Conservation (phyloP, 768 basidiomycete genomes). For the Tylopilus sp. region DNA sequence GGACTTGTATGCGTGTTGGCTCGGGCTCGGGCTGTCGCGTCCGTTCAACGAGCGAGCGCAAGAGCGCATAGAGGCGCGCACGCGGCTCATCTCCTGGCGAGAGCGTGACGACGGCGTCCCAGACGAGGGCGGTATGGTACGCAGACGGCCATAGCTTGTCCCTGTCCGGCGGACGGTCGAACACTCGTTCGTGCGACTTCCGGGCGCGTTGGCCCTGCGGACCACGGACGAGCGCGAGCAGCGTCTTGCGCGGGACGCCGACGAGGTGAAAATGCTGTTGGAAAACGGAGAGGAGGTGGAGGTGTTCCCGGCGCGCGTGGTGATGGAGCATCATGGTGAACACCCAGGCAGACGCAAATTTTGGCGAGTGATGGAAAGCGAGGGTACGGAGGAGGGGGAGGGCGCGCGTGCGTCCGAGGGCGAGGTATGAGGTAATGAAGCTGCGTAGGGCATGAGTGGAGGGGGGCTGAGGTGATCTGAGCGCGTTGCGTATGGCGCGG, state of each 20-base stretch:
- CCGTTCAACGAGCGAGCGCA: constrained; percentile 30
- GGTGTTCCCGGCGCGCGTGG: constrained; percentile 14
- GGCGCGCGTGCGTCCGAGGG: constrained; percentile 19
- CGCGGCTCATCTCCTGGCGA: constrained; percentile 20
- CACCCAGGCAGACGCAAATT: constrained; percentile 24
- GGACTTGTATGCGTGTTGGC: background rate
- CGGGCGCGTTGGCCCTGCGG: constrained; percentile 6
- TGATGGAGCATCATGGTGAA: constrained; percentile 31
- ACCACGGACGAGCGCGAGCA: constrained; percentile 14
- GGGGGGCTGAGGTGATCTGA: constrained; percentile 22
- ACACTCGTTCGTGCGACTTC: background rate
- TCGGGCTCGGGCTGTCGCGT: background rate
- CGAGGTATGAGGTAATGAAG: constrained; percentile 22
- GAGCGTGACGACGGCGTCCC: constrained; percentile 30
- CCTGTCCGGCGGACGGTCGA: background rate
- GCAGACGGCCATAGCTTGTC: constrained; percentile 32
- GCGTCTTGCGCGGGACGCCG: constrained; percentile 46
- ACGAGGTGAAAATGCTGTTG: constrained; percentile 47
- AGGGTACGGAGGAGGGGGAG: constrained; percentile 16
- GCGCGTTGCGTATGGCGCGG: constrained; percentile 24
- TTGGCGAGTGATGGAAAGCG: constrained; percentile 23
- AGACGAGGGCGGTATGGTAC: constrained; percentile 35
- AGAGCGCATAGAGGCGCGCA: constrained; percentile 42
- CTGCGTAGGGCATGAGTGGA: constrained; percentile 15
- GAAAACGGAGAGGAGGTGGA: constrained; percentile 41